Percentiles rank a stretch among this genome's conserved stretches.
Evolutionary conservation across 73 alveolate genomes (phyloP).

Genomic region (Stentor roeselii): DNA sequence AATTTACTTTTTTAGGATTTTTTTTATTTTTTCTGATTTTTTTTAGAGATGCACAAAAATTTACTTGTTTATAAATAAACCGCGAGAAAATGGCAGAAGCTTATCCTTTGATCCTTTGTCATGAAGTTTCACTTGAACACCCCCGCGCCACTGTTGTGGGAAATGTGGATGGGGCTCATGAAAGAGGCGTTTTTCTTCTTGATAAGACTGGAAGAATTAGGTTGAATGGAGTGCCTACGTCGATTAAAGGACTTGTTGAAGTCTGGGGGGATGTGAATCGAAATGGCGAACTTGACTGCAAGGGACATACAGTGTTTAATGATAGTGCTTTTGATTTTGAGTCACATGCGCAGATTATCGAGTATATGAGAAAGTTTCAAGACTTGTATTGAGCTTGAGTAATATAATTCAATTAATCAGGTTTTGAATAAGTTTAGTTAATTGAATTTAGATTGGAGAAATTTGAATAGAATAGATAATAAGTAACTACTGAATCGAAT

Average conservation of each 20-base stretch:
- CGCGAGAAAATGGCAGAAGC: conserved; percentile 10
- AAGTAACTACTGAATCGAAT: too few species aligned
- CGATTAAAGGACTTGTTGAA: not conserved
- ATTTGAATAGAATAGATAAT: too few species aligned
- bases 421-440: too few species aligned
- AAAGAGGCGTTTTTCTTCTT: not conserved
- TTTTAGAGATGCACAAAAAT: conserved; percentile 54
- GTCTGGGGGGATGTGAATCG: not conserved
- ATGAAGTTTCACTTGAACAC: not conserved
- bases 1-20: too few species aligned
- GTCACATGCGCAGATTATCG: not conserved
- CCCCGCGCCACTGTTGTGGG: not conserved
- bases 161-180: conserved; percentile 3
- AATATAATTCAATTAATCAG: too few species aligned
- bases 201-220: not conserved
- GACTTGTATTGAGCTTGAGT: not conserved
- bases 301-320: not conserved
- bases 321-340: conserved; percentile 1
- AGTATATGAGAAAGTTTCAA: not conserved
- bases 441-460: too few species aligned
- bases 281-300: not conserved
- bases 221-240: not conserved
- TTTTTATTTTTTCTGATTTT: too few species aligned
- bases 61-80: too few species aligned
- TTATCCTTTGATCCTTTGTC: not conserved